Evolutionary conservation across 148 eudicot species (phyloP).

Genomic region (Agrostemma githago): DNA sequence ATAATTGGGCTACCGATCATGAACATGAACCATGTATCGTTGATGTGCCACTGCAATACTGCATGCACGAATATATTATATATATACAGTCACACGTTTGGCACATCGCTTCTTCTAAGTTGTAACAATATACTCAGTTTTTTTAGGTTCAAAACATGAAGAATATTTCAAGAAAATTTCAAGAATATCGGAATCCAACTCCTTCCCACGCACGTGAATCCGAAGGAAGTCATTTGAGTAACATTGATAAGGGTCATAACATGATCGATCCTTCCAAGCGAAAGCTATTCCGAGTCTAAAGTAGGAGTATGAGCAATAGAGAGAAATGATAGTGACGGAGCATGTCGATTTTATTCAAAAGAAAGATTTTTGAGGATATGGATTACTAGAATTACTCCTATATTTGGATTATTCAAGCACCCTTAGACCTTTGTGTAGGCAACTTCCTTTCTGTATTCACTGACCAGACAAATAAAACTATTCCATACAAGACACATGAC

Average conservation of each 20-base stretch:
- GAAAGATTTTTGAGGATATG: not conserved
- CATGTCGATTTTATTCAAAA: not conserved
- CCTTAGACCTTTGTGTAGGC: slow-evolving; percentile 5
- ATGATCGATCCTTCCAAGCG: slow-evolving; percentile 1
- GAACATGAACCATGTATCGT: not conserved
- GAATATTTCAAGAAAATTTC: too few relatives aligned
- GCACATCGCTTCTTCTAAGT: not conserved
- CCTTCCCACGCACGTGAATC: not conserved
- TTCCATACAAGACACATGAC: slow-evolving; percentile 4
- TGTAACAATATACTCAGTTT: not conserved
- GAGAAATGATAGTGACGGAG: not conserved
- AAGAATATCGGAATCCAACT: too few relatives aligned
- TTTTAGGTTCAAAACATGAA: not conserved
- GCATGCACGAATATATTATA: not conserved
- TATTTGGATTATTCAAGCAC: slow-evolving; percentile 8
- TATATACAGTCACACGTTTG: not conserved
- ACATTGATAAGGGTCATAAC: not conserved
- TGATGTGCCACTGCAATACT: not conserved
- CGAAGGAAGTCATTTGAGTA: not conserved
- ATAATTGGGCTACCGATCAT: not conserved
- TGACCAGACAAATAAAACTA: slow-evolving; percentile 15
- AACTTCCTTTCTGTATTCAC: slow-evolving; percentile 8
- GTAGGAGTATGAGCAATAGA: not conserved
- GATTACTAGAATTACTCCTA: not conserved
- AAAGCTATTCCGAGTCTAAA: not conserved